Evolutionary conservation across 345 rosid genomes (phyloP).

Genomic region (Mangifera indica): DNA sequence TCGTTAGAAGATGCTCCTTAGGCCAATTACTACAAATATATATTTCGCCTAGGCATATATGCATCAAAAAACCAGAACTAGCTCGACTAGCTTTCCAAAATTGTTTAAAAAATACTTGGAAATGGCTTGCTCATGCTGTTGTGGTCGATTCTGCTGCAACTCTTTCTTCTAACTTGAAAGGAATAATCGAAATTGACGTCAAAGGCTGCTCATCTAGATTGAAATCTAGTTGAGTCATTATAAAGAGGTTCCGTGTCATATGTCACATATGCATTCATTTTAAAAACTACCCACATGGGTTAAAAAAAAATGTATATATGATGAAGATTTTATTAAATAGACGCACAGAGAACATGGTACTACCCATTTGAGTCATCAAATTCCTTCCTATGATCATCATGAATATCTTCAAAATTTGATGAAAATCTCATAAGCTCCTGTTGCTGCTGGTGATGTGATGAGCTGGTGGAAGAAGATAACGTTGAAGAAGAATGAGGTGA

Average conservation of each 20-base stretch:
- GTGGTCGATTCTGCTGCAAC: conserved; percentile 6
- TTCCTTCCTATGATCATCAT: conserved; percentile 30
- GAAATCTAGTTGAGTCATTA: too few relatives aligned
- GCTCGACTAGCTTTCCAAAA: not conserved
- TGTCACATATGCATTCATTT: not conserved
- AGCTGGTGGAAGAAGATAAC: conserved; percentile 28
- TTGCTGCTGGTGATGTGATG: conserved; percentile 20
- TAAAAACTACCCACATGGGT: not conserved
- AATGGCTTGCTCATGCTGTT: not conserved
- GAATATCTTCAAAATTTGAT: conserved; percentile 29
- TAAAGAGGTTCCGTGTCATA: too few relatives aligned
- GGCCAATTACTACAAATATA: not conserved
- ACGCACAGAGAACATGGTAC: not conserved
- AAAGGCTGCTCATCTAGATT: not conserved
- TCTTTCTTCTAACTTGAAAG: not conserved
- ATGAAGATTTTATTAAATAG: not conserved
- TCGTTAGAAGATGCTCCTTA: not conserved
- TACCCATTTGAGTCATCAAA: conserved; percentile 25
- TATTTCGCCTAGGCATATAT: not conserved
- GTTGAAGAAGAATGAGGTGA: conserved; percentile 38
- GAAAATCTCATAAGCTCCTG: conserved; percentile 28
- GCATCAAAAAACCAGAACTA: not conserved
- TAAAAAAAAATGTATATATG: not conserved
- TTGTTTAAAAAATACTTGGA: conserved; percentile 10
- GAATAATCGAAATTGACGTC: not conserved